phyloP scores from a whole-genome alignment of 1,139 yeast species.

The Taphrina communis region DNA sequence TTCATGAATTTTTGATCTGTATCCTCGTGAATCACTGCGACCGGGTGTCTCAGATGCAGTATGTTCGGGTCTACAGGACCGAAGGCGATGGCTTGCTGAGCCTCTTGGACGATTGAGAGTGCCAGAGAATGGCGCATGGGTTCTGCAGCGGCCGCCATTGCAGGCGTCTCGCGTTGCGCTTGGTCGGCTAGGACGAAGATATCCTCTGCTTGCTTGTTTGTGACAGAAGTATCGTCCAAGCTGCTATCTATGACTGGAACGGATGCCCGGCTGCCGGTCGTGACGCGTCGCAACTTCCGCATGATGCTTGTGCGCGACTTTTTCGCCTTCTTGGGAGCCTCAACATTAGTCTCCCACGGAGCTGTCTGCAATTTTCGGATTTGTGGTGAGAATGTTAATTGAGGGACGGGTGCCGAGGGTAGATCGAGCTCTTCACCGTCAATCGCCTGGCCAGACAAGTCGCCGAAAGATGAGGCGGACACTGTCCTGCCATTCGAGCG shows the following conservation, averaged over 20 bases:
- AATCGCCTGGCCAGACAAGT: background rate
- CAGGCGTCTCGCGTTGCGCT: background rate
- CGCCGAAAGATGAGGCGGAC: constrained; percentile 19
- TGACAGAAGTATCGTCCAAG: background rate
- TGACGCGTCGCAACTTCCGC: constrained; percentile 5
- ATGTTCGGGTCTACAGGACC: constrained; percentile 24
- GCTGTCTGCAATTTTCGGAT: constrained; percentile 16
- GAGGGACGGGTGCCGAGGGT: background rate
- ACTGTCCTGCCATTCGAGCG: background rate
- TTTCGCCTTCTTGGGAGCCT: constrained; percentile 5
- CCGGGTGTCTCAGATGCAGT: constrained; percentile 20
- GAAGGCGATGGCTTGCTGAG: constrained; percentile 11
- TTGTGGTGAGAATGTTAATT: constrained; percentile 10
- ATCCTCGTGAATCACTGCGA: background rate
- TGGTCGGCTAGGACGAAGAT: background rate
- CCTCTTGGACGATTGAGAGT: background rate
- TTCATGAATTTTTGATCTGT: constrained; percentile 4
- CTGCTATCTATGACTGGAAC: too few relatives aligned
- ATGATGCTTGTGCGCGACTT: constrained; percentile 7
- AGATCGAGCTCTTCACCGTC: constrained; percentile 6
- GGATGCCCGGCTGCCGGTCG: background rate
- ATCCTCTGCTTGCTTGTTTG: background rate
- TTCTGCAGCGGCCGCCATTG: background rate
- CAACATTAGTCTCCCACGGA: constrained; percentile 18
- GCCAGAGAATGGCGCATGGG: constrained; percentile 3